Evolutionary conservation across 1,284 basidiomycete species (phyloP).

Genomic region (Taiwanofungus camphoratus): DNA sequence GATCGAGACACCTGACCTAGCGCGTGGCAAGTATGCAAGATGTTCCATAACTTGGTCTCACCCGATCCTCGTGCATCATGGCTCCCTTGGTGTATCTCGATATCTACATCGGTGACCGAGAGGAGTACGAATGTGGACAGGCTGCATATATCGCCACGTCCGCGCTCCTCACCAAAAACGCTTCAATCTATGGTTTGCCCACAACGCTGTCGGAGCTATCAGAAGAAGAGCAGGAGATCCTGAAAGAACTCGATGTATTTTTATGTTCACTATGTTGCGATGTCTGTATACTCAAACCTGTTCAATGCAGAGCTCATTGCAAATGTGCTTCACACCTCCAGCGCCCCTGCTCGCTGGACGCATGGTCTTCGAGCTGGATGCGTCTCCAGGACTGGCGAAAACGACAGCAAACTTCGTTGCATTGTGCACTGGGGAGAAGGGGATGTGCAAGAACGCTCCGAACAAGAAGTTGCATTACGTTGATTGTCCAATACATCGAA

Average conservation of each 20-base stretch:
- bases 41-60: neutral
- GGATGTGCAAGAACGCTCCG: conserved; percentile 40
- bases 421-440: conserved; percentile 42
- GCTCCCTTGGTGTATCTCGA: conserved; percentile 32
- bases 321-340: conserved; percentile 32
- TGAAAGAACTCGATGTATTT: conserved; percentile 35
- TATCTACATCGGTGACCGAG: conserved; percentile 34
- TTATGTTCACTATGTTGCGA: conserved; percentile 2
- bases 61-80: neutral
- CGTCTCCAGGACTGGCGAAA: conserved; percentile 35
- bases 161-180: conserved; percentile 32
- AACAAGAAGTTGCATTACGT: conserved; percentile 41
- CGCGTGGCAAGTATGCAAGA: too few species aligned
- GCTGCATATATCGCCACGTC: conserved; percentile 28
- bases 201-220: conserved; percentile 31
- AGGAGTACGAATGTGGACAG: conserved; percentile 25
- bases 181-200: conserved; percentile 35
- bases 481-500: conserved; percentile 38
- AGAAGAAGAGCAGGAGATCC: conserved; percentile 37
- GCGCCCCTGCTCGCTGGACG: conserved; percentile 31
- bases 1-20: too few species aligned
- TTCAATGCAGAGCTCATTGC: conserved; percentile 24
- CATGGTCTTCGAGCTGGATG: conserved; percentile 35
- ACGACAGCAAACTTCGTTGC: conserved; percentile 42
- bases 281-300: neutral